These are phyloP conservation scores for Fragilaria radians DNA, from an alignment of 108 stramenopile genomes.

Conservation along the genomic window DNA sequence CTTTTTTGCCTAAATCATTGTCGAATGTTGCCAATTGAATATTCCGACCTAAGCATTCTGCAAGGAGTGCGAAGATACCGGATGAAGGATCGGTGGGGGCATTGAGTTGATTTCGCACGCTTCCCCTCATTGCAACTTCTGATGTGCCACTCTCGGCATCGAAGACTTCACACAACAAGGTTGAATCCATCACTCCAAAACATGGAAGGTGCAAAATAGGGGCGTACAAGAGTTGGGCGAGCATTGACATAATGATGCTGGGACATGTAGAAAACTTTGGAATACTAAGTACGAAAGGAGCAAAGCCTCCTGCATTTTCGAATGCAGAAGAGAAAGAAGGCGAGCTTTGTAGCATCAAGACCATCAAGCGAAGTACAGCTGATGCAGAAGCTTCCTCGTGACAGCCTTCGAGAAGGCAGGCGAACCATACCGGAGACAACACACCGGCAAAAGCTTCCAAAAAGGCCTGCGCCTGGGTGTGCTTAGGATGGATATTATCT, in stretches of 20 bases:
- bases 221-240: conserved; percentile 75
- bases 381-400: conserved; percentile 81
- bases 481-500: conserved; percentile 62
- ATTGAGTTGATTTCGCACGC: conserved; percentile 20
- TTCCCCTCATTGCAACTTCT: conserved; percentile 15
- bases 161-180: conserved; percentile 73
- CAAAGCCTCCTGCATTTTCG: conserved; percentile 76
- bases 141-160: conserved; percentile 56
- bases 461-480: conserved; percentile 80
- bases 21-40: conserved; percentile 68
- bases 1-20: conserved; percentile 54
- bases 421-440: conserved; percentile 88
- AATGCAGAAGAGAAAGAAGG: conserved; percentile 64
- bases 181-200: conserved; percentile 61
- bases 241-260: conserved; percentile 68
- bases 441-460: conserved; percentile 80
- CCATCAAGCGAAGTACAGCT: conserved; percentile 78
- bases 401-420: conserved; percentile 81
- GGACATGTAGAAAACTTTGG: conserved; percentile 84
- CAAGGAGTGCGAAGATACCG: conserved; percentile 79
- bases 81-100: conserved; percentile 57
- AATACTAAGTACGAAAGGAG: conserved; percentile 74
- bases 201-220: conserved; percentile 72
- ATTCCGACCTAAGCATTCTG: conserved; percentile 84
- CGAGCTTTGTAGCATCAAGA: conserved; percentile 80